These are phyloP conservation scores for Salix koriyanagi DNA, from an alignment of 345 rosid genomes.

Conservation along the genomic window DNA sequence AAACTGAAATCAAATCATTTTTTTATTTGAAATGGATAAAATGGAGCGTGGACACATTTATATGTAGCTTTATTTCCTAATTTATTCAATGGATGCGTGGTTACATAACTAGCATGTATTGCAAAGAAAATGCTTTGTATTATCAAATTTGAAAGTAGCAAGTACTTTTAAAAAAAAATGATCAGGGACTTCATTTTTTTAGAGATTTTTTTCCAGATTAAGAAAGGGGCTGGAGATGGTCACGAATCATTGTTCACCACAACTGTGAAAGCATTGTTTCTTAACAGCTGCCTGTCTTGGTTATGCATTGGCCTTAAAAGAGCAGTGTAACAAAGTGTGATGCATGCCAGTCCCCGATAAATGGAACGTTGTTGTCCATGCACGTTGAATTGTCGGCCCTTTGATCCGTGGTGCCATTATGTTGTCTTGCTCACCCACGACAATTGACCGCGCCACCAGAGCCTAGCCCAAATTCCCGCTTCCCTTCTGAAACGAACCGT, in stretches of 20 bases:
- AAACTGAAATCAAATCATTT: no score
- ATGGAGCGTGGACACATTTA: no score
- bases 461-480: neutral
- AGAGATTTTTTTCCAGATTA: neutral
- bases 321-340: neutral
- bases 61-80: no score
- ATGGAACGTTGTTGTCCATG: constrained; percentile 10
- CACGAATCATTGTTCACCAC: neutral
- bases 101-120: no score
- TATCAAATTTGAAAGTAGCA: no score
- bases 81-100: no score
- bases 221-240: neutral
- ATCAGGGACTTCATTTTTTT: neutral
- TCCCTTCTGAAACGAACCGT: neutral
- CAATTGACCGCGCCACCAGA: constrained; percentile 8
- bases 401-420: constrained; percentile 5
- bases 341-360: constrained; percentile 16
- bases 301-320: constrained; percentile 15
- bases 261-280: neutral
- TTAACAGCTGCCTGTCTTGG: constrained; percentile 7
- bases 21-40: no score
- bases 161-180: no score
- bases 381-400: constrained; percentile 46
- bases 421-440: constrained; percentile 33
- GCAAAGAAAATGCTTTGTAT: no score